Percentiles rank a stretch among this genome's conserved stretches.
These are phyloP conservation scores for Coniosporium tulheliwenetii DNA, from an alignment of 2,329 filamentous ascomycete genomes.

Conservation along the genomic window DNA sequence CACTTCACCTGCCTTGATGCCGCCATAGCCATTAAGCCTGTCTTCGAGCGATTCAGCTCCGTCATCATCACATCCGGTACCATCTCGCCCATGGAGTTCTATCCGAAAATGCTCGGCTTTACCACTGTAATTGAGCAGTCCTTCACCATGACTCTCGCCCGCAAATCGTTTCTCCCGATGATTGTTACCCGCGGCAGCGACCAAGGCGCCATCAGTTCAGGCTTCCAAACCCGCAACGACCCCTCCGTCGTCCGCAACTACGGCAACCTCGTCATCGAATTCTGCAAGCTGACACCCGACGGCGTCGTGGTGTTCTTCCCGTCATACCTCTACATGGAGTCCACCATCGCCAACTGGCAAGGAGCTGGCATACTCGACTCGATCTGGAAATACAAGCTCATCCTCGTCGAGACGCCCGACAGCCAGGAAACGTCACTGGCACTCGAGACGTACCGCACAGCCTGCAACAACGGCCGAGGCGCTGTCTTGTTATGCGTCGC, in stretches of 20 bases:
- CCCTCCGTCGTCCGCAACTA: slow-evolving; percentile 96
- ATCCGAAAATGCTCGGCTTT: slow-evolving; percentile 96
- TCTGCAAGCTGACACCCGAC: slow-evolving; percentile 89
- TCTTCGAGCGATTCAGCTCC: slow-evolving; percentile 93
- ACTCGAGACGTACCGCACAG: slow-evolving; percentile 90
- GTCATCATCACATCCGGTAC: slow-evolving; percentile 98
- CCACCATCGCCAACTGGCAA: slow-evolving; percentile 98
- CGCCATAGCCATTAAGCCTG: slow-evolving; percentile 92
- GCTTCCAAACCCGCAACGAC: slow-evolving; percentile 91
- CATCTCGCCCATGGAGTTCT: slow-evolving; percentile 94
- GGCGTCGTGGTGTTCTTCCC: slow-evolving; percentile 99
- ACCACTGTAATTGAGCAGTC: slow-evolving; percentile 88
- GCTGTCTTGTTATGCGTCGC: slow-evolving; percentile 90
- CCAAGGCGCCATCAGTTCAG: slow-evolving; percentile 81
- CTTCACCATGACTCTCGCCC: slow-evolving; percentile 88
- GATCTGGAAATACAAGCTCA: slow-evolving; percentile 98
- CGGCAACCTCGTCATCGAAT: slow-evolving; percentile 82
- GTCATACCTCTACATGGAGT: slow-evolving; percentile 98
- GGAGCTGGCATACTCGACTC: slow-evolving; percentile 95
- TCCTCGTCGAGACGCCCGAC: slow-evolving; percentile 93
- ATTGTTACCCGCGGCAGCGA: slow-evolving; percentile 92
- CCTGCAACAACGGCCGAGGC: slow-evolving; percentile 91
- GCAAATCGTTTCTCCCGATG: slow-evolving; percentile 93
- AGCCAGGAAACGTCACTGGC: slow-evolving; percentile 93
- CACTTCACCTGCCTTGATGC: slow-evolving; percentile 96